phyloP scores from a whole-genome alignment of 176 grass and related monocot genomes.

The Oryza coarctata region DNA sequence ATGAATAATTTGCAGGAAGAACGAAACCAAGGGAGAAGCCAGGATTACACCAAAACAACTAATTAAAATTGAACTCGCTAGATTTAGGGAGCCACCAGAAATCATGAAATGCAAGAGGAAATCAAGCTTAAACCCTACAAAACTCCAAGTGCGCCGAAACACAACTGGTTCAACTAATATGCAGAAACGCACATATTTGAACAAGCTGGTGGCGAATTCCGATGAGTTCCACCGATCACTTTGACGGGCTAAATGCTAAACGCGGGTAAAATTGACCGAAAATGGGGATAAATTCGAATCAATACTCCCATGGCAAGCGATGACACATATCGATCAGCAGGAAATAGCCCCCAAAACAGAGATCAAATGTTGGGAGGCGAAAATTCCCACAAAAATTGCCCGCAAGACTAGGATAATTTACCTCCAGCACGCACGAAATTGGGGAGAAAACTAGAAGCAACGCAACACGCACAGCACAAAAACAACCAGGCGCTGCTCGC shows the following conservation, averaged over 20 bases:
- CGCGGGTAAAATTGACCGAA: not conserved
- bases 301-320: not conserved
- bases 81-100: not conserved
- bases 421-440: not conserved
- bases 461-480: not conserved
- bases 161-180: not conserved
- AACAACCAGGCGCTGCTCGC: not conserved
- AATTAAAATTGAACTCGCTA: not conserved
- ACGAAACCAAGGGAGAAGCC: not conserved
- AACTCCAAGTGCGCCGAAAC: not conserved
- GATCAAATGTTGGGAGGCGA: not conserved
- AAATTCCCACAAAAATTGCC: not conserved
- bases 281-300: not conserved
- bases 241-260: not conserved
- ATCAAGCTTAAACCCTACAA: not conserved
- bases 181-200: not conserved
- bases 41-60: not conserved
- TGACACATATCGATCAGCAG: not conserved
- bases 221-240: not conserved
- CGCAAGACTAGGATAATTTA: not conserved
- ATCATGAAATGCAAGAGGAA: not conserved
- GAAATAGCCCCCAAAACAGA: not conserved
- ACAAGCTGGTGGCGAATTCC: not conserved
- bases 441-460: not conserved
- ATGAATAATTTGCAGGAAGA: not conserved